phyloP scores from a whole-genome alignment of 2,329 filamentous ascomycete genomes.

The Aotearoamyces nothofagi region DNA sequence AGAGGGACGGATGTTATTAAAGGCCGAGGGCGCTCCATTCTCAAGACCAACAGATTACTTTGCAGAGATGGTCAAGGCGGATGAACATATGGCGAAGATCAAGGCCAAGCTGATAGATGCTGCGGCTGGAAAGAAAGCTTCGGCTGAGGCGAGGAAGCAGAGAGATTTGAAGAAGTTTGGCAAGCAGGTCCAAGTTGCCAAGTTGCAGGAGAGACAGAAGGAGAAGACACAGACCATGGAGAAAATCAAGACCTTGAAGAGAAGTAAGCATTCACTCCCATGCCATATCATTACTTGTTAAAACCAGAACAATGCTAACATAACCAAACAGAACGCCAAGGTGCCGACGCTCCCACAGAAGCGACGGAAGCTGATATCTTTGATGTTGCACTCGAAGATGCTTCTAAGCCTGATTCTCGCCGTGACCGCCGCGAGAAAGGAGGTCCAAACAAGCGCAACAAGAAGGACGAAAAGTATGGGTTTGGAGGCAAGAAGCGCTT shows the following conservation, averaged over 20 bases:
- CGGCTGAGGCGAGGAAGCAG: constrained; percentile 79
- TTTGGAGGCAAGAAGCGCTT: constrained; percentile 93
- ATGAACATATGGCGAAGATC: constrained; percentile 96
- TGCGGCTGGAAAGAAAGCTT: constrained; percentile 81
- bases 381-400: constrained; percentile 66
- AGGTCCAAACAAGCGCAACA: constrained; percentile 61
- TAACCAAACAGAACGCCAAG: constrained; percentile 65
- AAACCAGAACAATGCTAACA: constrained; percentile 11
- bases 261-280: constrained; percentile 55
- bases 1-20: constrained; percentile 56
- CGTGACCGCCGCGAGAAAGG: constrained; percentile 23
- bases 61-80: constrained; percentile 96
- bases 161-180: constrained; percentile 98
- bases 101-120: constrained; percentile 88
- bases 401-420: constrained; percentile 22
- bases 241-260: constrained; percentile 88
- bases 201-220: constrained; percentile 86
- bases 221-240: constrained; percentile 86
- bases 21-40: constrained; percentile 73
- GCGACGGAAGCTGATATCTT: constrained; percentile 77
- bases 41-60: constrained; percentile 89
- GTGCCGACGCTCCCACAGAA: constrained; percentile 37
- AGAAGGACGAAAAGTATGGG: constrained; percentile 90
- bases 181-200: constrained; percentile 93
- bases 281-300: constrained; percentile 13